These are phyloP conservation scores for Fusarium humuli DNA, from an alignment of 2,329 filamentous ascomycete genomes.

Conservation along the genomic window DNA sequence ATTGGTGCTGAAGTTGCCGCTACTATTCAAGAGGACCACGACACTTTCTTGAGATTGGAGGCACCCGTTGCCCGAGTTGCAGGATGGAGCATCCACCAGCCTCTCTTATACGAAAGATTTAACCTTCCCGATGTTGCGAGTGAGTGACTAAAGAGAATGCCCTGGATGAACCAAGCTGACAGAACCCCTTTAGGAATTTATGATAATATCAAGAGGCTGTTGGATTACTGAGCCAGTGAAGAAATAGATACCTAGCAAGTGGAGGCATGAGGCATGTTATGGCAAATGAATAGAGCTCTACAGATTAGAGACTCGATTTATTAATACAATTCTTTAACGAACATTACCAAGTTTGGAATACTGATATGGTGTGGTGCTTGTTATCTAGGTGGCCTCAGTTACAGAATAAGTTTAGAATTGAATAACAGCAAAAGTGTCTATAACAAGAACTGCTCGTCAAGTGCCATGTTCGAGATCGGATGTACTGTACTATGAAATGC, in stretches of 20 bases:
- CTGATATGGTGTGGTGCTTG: not conserved
- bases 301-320: conserved; percentile 5
- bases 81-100: conserved; percentile 89
- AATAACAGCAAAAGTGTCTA: not conserved
- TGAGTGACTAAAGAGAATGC: conserved; percentile 62
- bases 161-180: conserved; percentile 14
- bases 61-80: conserved; percentile 87
- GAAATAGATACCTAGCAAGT: not conserved
- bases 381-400: no score
- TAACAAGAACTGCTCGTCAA: not conserved
- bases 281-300: not conserved
- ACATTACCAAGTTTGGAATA: not conserved
- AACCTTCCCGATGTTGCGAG: conserved; percentile 87
- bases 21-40: conserved; percentile 80
- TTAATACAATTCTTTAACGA: not conserved
- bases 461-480: not conserved
- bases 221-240: conserved; percentile 67
- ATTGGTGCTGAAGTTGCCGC: conserved; percentile 91
- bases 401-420: not conserved
- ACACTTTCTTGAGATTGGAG: conserved; percentile 84
- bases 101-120: conserved; percentile 82
- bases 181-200: conserved; percentile 68
- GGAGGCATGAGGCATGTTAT: not conserved
- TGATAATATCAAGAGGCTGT: conserved; percentile 74
- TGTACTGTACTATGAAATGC: not conserved